Base-by-base conservation (phyloP, 768 basidiomycete genomes). In the Coprinopsis strossmayeri region DNA sequence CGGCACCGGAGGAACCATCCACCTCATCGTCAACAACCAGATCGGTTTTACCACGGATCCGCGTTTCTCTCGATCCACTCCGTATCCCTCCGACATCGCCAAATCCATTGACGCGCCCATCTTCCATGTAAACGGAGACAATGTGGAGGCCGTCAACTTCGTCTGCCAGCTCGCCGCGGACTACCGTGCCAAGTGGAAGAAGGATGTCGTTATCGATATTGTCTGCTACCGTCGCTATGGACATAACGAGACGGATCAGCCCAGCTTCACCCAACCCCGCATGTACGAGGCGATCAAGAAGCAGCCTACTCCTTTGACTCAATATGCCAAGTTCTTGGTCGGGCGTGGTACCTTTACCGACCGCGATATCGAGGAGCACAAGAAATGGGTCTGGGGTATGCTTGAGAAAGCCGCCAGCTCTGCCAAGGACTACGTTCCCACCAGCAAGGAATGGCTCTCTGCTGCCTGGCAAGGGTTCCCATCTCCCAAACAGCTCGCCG, bases 181-280 rank as follows among this genome's bases (percentile, higher is more conserved):
- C 65, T 99, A 91, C 70, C 85, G 95, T 43, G 93, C 95, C 56
- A 95, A 92, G 69, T 99, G 84, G 78, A 96, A 95, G 78, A 94
- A 90, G 73, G 96, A 99, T 64, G 95, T 99, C 54, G 95, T 99
- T 59, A 71, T 99, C 53, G 95, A 99, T 67, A 91, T 99, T 49
- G 94, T 99, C 49, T 99, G 96, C 71, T 99, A 97, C 73, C 89
- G 96, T 55, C 91, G 93, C 47, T 83, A 98, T 63, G 96, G 96
- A n/a, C 96, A 99, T 71, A 99, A 99, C 66, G 96, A 99, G 69
- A 97, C 93, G 9, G 96, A 99, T 62, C 96, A 99, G 66, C 96
- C 96, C 21, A 87, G 82, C 65, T 99, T 99, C 74, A 98, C 96
- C 9, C 96, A 99, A 66, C 96, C 96, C 5, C 79, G 90, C 55